phyloP scores from a whole-genome alignment of 2,329 filamentous ascomycete genomes.

The Paecilomyces variotii region DNA sequence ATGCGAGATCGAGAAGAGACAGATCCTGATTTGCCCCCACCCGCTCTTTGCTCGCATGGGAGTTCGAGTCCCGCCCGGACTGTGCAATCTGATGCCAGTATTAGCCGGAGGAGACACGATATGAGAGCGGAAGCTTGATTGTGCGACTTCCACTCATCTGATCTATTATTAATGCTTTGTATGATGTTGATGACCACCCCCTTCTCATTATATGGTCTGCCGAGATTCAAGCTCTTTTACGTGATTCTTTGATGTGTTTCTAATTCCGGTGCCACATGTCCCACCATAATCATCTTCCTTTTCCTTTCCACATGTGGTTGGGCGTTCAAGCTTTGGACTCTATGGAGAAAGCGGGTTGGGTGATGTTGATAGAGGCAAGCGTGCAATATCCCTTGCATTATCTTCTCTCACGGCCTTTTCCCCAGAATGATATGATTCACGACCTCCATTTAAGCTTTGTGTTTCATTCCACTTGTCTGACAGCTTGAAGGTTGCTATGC shows the following conservation, averaged over 20 bases:
- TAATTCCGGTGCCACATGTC: background rate
- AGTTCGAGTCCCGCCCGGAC: background rate
- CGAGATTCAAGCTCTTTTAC: background rate
- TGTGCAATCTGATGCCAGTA: background rate
- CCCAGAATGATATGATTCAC: background rate
- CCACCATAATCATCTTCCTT: background rate
- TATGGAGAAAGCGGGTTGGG: background rate
- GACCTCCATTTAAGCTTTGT: background rate
- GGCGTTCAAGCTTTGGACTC: background rate
- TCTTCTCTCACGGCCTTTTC: background rate
- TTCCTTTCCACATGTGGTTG: background rate
- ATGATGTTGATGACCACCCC: background rate
- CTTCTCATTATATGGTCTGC: background rate
- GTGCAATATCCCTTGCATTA: background rate
- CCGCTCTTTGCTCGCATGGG: background rate
- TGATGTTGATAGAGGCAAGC: background rate
- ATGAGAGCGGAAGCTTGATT: background rate
- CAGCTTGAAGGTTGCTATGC: background rate
- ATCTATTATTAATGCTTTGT: background rate
- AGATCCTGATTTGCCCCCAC: background rate
- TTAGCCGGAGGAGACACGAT: background rate
- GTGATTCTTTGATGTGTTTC: background rate
- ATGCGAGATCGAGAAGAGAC: constrained; percentile 18
- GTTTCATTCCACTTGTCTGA: background rate
- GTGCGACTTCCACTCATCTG: background rate